phyloP scores from a whole-genome alignment of 768 basidiomycete species.

The Tremella mesenterica region DNA sequence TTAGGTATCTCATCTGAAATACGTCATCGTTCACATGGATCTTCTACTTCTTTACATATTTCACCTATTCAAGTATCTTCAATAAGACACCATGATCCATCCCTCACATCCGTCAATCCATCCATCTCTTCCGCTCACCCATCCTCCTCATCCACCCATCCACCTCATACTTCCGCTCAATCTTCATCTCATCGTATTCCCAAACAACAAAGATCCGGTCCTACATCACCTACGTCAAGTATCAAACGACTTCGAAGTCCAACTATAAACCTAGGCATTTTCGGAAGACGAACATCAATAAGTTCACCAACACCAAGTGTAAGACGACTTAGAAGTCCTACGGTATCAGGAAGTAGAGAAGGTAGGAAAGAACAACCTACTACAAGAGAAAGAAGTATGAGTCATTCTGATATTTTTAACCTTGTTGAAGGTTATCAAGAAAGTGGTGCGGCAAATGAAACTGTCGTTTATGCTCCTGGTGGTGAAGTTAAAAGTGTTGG shows the following conservation, averaged over 20 bases:
- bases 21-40: neutral
- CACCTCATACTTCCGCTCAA: neutral
- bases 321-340: conserved; percentile 10
- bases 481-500: conserved; percentile 34
- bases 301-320: conserved; percentile 17
- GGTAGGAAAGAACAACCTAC: conserved; percentile 2
- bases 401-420: conserved; percentile 37
- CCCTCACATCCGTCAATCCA: too few species aligned
- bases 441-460: conserved; percentile 40
- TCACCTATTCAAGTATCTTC: neutral
- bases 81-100: too few species aligned
- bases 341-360: neutral
- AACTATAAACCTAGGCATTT: too few species aligned
- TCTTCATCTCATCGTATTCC: conserved; percentile 5
- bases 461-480: conserved; percentile 34
- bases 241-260: conserved; percentile 11
- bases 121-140: too few species aligned
- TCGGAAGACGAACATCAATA: too few species aligned
- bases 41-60: conserved; percentile 2
- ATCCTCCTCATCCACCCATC: too few species aligned
- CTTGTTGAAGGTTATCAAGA: conserved; percentile 40
- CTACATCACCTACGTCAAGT: conserved; percentile 11
- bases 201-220: neutral
- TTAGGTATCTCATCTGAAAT: neutral
- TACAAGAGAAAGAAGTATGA: conserved; percentile 22